These are phyloP conservation scores for Wickerhamomyces bisporus DNA, from an alignment of 805 yeast species.

Conservation along the genomic window DNA sequence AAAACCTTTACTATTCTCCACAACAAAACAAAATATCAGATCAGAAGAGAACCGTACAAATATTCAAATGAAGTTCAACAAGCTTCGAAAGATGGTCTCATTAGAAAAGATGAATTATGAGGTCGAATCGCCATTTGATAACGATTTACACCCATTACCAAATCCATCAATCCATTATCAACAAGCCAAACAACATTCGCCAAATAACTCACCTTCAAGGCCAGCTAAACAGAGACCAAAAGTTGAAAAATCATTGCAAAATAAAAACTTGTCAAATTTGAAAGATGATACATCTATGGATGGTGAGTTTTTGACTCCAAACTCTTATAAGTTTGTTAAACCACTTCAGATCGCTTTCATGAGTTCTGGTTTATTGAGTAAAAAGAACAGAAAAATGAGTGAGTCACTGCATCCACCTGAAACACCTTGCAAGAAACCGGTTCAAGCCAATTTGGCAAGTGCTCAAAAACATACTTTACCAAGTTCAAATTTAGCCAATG, in stretches of 20 bases:
- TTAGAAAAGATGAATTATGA: conserved; percentile 16
- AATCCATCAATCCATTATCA: conserved; percentile 22
- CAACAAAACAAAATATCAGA: conserved; percentile 10
- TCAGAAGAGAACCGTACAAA: conserved; percentile 27
- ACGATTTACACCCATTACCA: conserved; percentile 20
- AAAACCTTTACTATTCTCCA: conserved; percentile 18
- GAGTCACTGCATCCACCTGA: conserved; percentile 45
- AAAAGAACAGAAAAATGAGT: conserved; percentile 42
- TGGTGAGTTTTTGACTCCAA: conserved; percentile 41
- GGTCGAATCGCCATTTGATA: conserved; percentile 20
- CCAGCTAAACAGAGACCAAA: conserved; percentile 26
- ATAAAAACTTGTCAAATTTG: conserved; percentile 8
- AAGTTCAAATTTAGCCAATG: conserved; percentile 24
- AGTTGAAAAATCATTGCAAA: conserved; percentile 8
- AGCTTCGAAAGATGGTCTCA: conserved; percentile 24
- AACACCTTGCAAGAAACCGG: conserved; percentile 55
- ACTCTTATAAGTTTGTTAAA: conserved; percentile 62
- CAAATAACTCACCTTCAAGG: conserved; percentile 28
- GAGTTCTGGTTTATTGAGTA: conserved; percentile 66
- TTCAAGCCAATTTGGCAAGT: conserved; percentile 12
- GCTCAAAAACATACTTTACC: conserved; percentile 15
- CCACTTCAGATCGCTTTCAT: conserved; percentile 84
- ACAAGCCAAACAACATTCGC: conserved; percentile 13
- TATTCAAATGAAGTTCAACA: conserved; percentile 22
- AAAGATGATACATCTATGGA: conserved; percentile 4